phyloP scores from a whole-genome alignment of 441 rosid genomes.

The Erysimum pusillum region DNA sequence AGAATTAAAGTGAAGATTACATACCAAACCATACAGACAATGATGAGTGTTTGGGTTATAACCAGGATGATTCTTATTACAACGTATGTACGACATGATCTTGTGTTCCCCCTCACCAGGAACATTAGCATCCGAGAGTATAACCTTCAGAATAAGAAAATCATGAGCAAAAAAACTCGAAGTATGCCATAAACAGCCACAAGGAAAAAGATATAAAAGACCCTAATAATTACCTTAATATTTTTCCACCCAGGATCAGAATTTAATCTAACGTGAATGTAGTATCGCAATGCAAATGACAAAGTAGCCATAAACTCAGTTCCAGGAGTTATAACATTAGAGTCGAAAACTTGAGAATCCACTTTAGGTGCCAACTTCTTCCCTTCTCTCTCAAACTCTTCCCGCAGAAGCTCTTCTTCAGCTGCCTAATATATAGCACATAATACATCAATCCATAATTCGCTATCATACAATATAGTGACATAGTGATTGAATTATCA shows the following conservation, averaged over 20 bases:
- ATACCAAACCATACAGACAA: constrained; percentile 96
- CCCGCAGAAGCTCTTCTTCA: constrained; percentile 79
- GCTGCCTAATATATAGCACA: constrained; percentile 64
- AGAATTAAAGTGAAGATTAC: constrained; percentile 52
- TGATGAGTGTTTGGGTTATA: constrained; percentile 91
- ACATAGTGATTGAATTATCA: not conserved
- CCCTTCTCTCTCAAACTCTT: constrained; percentile 93
- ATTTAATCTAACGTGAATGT: constrained; percentile 55
- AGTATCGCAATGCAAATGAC: constrained; percentile 55
- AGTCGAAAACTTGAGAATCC: constrained; percentile 63
- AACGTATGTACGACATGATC: constrained; percentile 90
- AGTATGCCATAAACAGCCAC: constrained; percentile 17
- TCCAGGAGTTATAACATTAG: constrained; percentile 70
- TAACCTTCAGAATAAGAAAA: constrained; percentile 64
- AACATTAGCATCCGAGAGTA: constrained; percentile 97
- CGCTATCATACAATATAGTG: not conserved
- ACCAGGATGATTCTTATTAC: constrained; percentile 93
- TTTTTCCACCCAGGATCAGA: constrained; percentile 55
- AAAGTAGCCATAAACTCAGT: constrained; percentile 62
- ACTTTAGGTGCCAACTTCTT: constrained; percentile 78
- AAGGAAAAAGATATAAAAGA: constrained; percentile 29
- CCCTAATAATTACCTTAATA: constrained; percentile 61
- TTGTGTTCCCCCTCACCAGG: constrained; percentile 99
- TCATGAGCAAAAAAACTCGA: constrained; percentile 43
- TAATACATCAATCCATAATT: not conserved